Evolutionary conservation across 1,284 basidiomycete genomes (phyloP), one percentile per base, ranked within the genome.

Genomic region (Moesziomyces antarcticus): DNA sequence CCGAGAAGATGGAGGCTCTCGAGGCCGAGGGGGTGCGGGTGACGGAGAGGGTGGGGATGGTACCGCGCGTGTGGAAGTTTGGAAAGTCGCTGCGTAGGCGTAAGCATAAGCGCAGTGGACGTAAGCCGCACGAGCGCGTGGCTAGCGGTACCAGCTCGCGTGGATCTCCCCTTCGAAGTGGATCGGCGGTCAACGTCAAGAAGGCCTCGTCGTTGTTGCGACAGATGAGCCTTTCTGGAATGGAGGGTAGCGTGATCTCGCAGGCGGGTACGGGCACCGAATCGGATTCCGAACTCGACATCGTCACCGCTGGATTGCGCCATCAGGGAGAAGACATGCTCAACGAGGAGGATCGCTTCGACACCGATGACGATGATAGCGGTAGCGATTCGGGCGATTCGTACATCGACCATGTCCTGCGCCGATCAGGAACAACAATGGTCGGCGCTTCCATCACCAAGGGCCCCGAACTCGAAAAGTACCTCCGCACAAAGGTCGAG

Each of bases 401-500:
- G 30, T 84, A 81, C 43, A 52, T 76, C 22, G 64, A 77, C 20
- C 79, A 84, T 79, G 85, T 87, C 67, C 86, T 87, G 53, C 86
- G 88, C 61, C 82, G 87, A 50, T 86, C 87, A 0, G 94, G 93
- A 2, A 92, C 91, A 4, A 93, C 93, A 43, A 88, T 95, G 85
- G 90, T 95, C 50, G 94, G 94, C 3, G 91, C 90, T 3, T 89
- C 91, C 33, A 89, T 89, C 40, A 92, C 92, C 9, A 87, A 90
- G 56, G 93, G 93, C 0, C 90, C 90, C 52, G 97, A 99, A 79
- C 85, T 99, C 77, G 94, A 99, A 81, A 94, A 92, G 85, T 99
- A 99, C 83, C 85, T 99, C 77, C 89, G 93, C 81, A 99, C 97
- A 50, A 99, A 99, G 85, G 90, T 99, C 21, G 87, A 94, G 81